Conservation (phyloP, 2,329 filamentous ascomycete genomes). For the Aspergillus sp. region DNA sequence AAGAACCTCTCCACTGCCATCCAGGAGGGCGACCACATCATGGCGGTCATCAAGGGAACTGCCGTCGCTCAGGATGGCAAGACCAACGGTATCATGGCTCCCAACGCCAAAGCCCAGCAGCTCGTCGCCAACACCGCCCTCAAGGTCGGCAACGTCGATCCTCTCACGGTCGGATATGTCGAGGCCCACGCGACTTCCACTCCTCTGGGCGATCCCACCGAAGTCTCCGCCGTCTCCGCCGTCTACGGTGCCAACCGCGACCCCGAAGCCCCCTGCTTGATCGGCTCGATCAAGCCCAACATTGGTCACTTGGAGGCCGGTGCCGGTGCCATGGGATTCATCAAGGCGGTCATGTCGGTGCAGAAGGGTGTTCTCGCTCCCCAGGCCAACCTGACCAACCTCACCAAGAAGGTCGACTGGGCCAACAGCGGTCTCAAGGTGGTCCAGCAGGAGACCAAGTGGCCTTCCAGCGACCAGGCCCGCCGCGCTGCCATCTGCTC, state of each 20-base stretch:
- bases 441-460: constrained; percentile 15
- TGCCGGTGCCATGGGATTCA: constrained; percentile 20
- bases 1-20: constrained; percentile 23
- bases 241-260: constrained; percentile 10
- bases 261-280: constrained; percentile 14
- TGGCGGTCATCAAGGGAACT: constrained; percentile 24
- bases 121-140: constrained; percentile 20
- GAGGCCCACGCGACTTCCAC: constrained; percentile 20
- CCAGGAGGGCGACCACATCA: constrained; percentile 23
- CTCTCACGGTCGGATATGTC: constrained; percentile 12
- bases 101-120: constrained; percentile 25
- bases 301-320: constrained; percentile 28
- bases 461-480: constrained; percentile 8
- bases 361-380: constrained; percentile 20
- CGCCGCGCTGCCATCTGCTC: constrained; percentile 26
- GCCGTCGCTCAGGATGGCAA: constrained; percentile 29
- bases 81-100: constrained; percentile 32
- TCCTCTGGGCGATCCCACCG: constrained; percentile 16
- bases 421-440: constrained; percentile 17
- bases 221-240: constrained; percentile 7
- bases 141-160: constrained; percentile 8
- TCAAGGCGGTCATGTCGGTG: constrained; percentile 22
- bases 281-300: constrained; percentile 30
- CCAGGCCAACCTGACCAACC: constrained; percentile 29
- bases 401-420: constrained; percentile 31